These are phyloP conservation scores for Limonium bicolor DNA, from an alignment of 148 eudicot species.

Conservation along the genomic window DNA sequence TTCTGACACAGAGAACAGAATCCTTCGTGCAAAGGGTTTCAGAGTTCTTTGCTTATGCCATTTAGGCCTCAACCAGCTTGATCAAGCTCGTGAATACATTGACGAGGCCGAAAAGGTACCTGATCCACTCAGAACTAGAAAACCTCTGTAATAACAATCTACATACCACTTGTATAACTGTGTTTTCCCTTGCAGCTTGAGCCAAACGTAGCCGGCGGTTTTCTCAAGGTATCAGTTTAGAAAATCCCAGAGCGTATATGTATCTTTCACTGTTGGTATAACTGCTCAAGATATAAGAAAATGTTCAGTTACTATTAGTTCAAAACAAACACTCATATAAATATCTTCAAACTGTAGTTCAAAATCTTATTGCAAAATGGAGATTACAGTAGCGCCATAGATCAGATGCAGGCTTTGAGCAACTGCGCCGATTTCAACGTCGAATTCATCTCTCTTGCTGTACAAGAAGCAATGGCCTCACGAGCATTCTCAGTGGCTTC, in stretches of 20 bases:
- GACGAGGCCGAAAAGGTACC: conserved; percentile 90
- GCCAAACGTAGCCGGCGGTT: conserved; percentile 66
- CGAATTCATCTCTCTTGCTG: conserved; percentile 68
- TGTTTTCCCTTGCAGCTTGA: conserved; percentile 60
- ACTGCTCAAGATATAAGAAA: no score
- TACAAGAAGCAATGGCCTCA: conserved; percentile 88
- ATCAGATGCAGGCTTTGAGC: conserved; percentile 74
- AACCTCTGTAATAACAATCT: neutral
- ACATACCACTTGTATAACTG: conserved; percentile 16
- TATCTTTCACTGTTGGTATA: neutral
- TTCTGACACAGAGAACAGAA: conserved; percentile 46
- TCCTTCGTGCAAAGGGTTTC: conserved; percentile 85
- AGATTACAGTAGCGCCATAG: conserved; percentile 48
- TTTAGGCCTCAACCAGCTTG: conserved; percentile 77
- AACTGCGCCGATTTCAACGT: conserved; percentile 82
- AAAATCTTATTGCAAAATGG: conserved; percentile 74
- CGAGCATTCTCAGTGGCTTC: conserved; percentile 68
- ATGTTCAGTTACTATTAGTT: no score
- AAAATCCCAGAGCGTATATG: neutral
- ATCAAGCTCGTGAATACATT: conserved; percentile 88
- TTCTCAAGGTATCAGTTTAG: conserved; percentile 61
- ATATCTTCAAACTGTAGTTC: conserved; percentile 34
- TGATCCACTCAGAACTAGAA: no score
- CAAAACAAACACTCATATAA: no score
- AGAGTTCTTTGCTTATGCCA: conserved; percentile 85